Conservation (phyloP, 2,329 filamentous ascomycete genomes). For the Trichoderma sp. region DNA sequence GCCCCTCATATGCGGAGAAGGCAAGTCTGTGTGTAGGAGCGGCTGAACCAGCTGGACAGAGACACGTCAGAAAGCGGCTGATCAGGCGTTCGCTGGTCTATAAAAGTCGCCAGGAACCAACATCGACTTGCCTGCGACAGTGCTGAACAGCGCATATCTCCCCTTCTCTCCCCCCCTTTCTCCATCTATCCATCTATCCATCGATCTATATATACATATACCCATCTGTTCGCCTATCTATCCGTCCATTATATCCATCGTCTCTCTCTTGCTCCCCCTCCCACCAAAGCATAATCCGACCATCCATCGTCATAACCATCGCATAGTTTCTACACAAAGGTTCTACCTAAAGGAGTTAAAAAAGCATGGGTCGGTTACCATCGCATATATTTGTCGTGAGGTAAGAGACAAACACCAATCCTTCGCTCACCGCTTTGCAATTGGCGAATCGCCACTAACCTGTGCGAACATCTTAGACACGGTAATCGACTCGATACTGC, state of each 20-base stretch:
- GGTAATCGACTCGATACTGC: constrained; percentile 91
- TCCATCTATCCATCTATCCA: background rate
- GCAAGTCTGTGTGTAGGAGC: background rate
- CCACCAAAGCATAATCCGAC: background rate
- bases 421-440: background rate
- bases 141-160: background rate
- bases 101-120: background rate
- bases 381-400: constrained; percentile 45
- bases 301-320: background rate
- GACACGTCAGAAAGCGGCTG: constrained; percentile 2
- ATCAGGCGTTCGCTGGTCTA: background rate
- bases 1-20: constrained; percentile 12
- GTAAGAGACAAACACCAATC: constrained; percentile 24
- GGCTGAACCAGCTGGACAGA: background rate
- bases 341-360: too few relatives aligned
- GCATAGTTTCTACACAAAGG: background rate
- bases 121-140: background rate
- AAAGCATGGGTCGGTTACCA: constrained; percentile 37
- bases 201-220: background rate
- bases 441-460: constrained; percentile 1
- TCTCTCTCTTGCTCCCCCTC: background rate
- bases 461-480: constrained; percentile 55
- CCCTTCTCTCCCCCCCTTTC: background rate
- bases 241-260: background rate
- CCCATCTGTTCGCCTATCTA: background rate